Base-by-base conservation (phyloP, 2,329 filamentous ascomycete genomes). In the Claviceps digitariae region DNA sequence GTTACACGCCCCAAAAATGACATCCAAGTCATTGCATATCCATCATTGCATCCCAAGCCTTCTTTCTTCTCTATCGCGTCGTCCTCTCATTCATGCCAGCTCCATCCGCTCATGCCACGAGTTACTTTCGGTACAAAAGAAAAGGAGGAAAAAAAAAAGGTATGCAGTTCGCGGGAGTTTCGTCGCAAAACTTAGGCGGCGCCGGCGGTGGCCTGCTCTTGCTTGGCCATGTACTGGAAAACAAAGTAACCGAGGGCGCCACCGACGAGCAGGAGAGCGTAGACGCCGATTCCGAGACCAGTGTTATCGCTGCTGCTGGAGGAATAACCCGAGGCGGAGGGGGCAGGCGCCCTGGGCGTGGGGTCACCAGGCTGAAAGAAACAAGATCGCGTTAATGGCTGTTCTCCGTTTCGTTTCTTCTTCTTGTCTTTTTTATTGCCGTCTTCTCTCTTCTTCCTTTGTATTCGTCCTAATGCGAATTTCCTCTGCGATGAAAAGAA, bases 231-330 rank as follows among this genome's bases (percentile, higher is more conserved):
- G 76, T 93, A 95, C 72, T 90, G 84, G 78, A 91, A 96, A 63
- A 79, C 87, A 62, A 79, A 79, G 74, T 88, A 97, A 58, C 87
- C 89, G 57, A 82, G 69, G 49, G 82, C 76, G 60, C 84, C 90
- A 62, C 89, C 89, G 60, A 91, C 67, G 61, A 95, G 75, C 63
- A 96, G 70, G 61, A 95, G 62, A 56, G 83, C 86, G 74, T 96
- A 96, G 62, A 94, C 75, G 56, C 84, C 87, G 60, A 94, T 74
- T 64, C 90, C 87, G 55, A 90, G 62, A 60, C 84, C 79, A 52
- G 78, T 69, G 50, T 72, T 66, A 60, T 73, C 72, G 54, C 71
- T 65, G 58, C 70, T 72, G 62, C 72, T 70, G 57, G 74, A 70
- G 58, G 74, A 71, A 60, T 74, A 70, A 53, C 77, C 64, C 56